Evolutionary conservation across 176 grass and related monocot genomes (phyloP).

Genomic region (Aechmea fasciata): DNA sequence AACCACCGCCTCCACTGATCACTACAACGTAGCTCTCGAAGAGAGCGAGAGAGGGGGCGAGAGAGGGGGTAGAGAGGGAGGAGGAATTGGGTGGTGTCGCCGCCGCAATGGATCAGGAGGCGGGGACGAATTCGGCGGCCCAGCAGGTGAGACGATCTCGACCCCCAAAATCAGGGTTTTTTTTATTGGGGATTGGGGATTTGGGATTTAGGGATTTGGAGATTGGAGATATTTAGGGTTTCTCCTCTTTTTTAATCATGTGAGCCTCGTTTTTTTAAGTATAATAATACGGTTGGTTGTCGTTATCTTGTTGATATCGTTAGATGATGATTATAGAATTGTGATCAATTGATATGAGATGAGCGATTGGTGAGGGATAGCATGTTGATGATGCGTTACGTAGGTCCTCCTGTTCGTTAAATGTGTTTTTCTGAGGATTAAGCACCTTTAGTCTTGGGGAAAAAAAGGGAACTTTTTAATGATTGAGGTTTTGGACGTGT

Average conservation of each 20-base stretch:
- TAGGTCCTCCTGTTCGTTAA: no score
- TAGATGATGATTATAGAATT: no score
- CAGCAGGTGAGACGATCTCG: slow-evolving; percentile 8
- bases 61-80: neutral
- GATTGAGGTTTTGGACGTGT: no score
- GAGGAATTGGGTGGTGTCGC: neutral
- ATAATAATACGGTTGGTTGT: no score
- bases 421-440: no score
- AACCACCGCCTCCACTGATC: neutral
- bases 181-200: neutral
- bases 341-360: no score
- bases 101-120: slow-evolving; percentile 24
- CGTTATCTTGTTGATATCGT: no score
- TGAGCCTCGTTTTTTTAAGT: no score
- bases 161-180: neutral
- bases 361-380: no score
- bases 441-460: no score
- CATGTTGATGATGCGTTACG: no score
- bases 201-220: neutral
- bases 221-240: neutral
- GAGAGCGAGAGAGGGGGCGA: neutral
- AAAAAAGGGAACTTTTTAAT: no score
- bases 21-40: neutral
- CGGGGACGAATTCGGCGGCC: neutral
- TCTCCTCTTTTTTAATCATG: neutral